These are phyloP conservation scores for Agrostemma githago DNA, from an alignment of 148 eudicot species.

Conservation along the genomic window DNA sequence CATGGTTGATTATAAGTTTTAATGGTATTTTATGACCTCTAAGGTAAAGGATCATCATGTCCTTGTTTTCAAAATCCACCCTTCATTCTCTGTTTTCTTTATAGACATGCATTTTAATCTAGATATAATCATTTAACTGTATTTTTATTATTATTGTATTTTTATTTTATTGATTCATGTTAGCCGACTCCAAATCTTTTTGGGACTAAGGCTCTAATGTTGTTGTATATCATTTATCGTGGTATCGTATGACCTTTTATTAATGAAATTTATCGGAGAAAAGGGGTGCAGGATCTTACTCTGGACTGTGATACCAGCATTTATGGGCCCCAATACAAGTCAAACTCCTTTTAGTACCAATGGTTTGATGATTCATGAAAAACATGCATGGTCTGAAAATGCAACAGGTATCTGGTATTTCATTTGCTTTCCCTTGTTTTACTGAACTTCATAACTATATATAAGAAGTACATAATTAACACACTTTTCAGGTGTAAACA, in stretches of 20 bases:
- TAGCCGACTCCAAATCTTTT: too few species aligned
- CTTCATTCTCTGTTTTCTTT: too few species aligned
- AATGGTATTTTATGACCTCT: not conserved
- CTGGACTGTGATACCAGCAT: not conserved
- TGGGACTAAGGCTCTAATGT: too few species aligned
- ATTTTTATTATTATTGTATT: too few species aligned
- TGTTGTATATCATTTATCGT: not conserved
- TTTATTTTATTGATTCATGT: too few species aligned
- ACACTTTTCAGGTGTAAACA: not conserved
- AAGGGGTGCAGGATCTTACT: not conserved
- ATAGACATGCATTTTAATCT: too few species aligned
- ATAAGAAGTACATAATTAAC: too few species aligned
- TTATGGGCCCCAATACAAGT: not conserved
- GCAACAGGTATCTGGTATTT: not conserved
- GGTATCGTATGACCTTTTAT: too few species aligned
- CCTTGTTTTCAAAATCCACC: too few species aligned
- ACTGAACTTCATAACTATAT: not conserved
- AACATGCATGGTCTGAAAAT: slow-evolving; percentile 9
- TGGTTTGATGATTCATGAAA: slow-evolving; percentile 10
- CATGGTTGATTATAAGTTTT: not conserved
- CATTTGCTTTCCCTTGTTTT: not conserved
- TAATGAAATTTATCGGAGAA: too few species aligned
- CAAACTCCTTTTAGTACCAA: not conserved
- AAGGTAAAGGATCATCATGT: slow-evolving; percentile 2
- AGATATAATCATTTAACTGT: too few species aligned